Evolutionary conservation across 2,329 filamentous ascomycete genomes (phyloP).

Genomic region (Pseudocercospora pini-densiflorae): DNA sequence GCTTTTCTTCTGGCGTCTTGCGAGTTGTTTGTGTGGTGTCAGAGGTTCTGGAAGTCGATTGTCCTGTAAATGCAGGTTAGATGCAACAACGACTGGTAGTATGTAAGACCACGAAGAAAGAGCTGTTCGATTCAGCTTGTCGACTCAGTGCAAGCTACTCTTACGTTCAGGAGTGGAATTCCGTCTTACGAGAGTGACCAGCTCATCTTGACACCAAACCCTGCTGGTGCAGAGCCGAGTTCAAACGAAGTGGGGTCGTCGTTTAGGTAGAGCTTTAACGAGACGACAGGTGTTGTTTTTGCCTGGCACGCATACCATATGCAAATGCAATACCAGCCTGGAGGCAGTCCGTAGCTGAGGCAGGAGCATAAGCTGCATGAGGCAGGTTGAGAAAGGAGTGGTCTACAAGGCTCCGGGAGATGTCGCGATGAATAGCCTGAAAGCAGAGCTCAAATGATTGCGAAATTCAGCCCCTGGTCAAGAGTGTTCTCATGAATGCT

Average conservation of each 20-base stretch:
- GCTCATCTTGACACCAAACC: not conserved
- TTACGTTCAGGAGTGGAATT: not conserved
- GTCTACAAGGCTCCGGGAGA: not conserved
- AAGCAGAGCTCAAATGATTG: too few relatives aligned
- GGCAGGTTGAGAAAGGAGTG: not conserved
- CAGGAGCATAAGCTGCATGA: not conserved
- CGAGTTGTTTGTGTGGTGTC: not conserved
- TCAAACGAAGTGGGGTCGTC: not conserved
- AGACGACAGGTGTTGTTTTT: not conserved
- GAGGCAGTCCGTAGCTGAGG: not conserved
- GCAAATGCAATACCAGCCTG: not conserved
- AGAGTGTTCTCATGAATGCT: too few relatives aligned
- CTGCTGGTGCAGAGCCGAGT: not conserved
- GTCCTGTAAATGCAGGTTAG: not conserved
- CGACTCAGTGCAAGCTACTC: not conserved
- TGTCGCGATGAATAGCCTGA: too few relatives aligned
- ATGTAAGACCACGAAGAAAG: not conserved
- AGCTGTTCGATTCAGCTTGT: not conserved
- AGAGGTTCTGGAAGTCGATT: not conserved
- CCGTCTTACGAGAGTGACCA: not conserved
- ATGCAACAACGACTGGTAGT: not conserved
- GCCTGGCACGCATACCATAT: not conserved
- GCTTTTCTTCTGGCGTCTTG: slow-evolving; percentile 13
- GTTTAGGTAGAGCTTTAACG: not conserved
- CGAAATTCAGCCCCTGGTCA: too few relatives aligned